Evolutionary conservation across 441 rosid genomes (phyloP).

Genomic region (Syzygium malaccense): DNA sequence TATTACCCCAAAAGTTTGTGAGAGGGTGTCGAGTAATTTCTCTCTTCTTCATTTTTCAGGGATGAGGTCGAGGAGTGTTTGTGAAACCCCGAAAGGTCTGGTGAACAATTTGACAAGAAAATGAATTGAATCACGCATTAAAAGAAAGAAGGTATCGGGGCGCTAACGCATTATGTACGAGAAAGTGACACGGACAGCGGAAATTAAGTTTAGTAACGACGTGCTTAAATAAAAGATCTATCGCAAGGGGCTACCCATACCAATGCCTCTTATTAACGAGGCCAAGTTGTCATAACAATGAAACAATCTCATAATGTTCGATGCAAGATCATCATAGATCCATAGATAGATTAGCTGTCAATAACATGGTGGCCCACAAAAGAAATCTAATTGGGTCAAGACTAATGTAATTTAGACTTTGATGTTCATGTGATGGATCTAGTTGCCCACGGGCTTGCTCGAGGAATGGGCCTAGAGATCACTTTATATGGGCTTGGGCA

Average conservation of each 20-base stretch:
- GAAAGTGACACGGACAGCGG: not conserved
- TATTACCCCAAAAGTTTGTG: not conserved
- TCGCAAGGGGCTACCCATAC: not conserved
- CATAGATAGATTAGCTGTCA: not conserved
- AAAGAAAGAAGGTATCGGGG: not conserved
- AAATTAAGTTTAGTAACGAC: not conserved
- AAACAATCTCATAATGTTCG: not conserved
- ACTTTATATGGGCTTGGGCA: not conserved
- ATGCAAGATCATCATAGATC: not conserved
- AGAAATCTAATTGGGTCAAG: not conserved
- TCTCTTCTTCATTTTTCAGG: no score
- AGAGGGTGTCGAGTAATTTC: not conserved
- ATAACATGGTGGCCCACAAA: not conserved
- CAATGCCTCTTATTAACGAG: not conserved
- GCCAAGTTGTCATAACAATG: not conserved
- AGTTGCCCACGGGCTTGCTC: not conserved
- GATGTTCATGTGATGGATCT: not conserved
- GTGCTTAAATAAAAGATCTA: not conserved
- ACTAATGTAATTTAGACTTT: not conserved
- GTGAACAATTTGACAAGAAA: not conserved
- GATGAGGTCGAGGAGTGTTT: rapidly evolving
- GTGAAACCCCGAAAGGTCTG: not conserved
- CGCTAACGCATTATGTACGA: not conserved
- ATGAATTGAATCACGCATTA: not conserved
- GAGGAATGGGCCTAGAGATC: not conserved